phyloP scores from a whole-genome alignment of 163 green algal species.

The Chlamydomonas reinhardtii region DNA sequence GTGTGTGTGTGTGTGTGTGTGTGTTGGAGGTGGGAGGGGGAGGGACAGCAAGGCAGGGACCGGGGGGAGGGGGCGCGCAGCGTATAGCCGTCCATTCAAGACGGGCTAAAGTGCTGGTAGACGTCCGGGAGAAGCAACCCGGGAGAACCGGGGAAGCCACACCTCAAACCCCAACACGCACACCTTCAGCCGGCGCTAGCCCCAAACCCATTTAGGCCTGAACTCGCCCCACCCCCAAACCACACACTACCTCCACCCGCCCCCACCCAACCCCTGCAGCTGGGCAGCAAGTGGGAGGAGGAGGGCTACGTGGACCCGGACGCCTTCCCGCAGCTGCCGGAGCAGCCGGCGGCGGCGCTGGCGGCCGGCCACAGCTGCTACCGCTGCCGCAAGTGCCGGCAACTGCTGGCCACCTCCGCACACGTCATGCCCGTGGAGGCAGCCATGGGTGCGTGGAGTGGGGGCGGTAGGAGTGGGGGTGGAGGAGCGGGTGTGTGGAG shows the following conservation, averaged over 20 bases:
- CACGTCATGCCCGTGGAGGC: conserved; percentile 73
- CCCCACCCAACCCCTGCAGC: conserved; percentile 27
- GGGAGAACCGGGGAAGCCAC: too few relatives aligned
- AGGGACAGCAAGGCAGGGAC: too few relatives aligned
- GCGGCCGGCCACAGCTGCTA: conserved; percentile 62
- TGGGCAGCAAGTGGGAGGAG: conserved; percentile 59
- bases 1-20: background rate
- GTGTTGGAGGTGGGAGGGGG: too few relatives aligned
- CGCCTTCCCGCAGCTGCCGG: conserved; percentile 52
- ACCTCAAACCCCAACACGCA: too few relatives aligned
- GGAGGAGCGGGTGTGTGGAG: too few relatives aligned
- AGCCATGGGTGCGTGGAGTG: conserved; percentile 51
- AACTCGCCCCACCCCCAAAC: background rate
- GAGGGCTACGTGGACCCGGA: conserved; percentile 61
- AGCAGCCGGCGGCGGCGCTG: conserved; percentile 12
- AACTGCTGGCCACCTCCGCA: conserved; percentile 69
- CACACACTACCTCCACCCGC: too few relatives aligned
- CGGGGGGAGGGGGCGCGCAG: background rate
- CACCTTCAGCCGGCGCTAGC: too few relatives aligned
- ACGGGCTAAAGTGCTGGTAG: too few relatives aligned
- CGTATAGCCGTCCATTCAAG: too few relatives aligned
- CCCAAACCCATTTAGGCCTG: too few relatives aligned
- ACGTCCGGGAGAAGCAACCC: too few relatives aligned
- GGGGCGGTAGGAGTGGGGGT: too few relatives aligned
- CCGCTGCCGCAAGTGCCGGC: conserved; percentile 86